These are phyloP conservation scores for Penicillium manginii DNA, from an alignment of 495 filamentous ascomycete genomes.

Conservation along the genomic window DNA sequence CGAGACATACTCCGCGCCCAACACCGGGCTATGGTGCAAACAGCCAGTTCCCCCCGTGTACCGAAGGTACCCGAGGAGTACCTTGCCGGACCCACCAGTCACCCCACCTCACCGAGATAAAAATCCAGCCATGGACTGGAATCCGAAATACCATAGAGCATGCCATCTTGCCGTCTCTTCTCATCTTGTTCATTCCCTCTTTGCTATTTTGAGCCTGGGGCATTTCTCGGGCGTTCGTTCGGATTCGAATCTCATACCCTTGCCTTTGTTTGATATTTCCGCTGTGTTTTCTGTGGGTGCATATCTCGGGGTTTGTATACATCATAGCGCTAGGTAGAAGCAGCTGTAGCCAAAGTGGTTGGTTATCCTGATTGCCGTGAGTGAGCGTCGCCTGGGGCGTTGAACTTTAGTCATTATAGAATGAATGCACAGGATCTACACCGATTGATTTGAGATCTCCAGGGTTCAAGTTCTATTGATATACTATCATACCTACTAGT, in stretches of 20 bases:
- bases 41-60: constrained; percentile 57
- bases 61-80: constrained; percentile 67
- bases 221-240: constrained; percentile 34
- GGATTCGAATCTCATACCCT: constrained; percentile 19
- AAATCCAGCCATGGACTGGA: background rate
- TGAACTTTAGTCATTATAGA: no score
- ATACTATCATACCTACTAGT: no score
- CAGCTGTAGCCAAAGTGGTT: background rate
- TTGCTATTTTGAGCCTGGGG: constrained; percentile 15
- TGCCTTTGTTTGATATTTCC: constrained; percentile 18
- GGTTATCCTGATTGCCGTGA: no score
- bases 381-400: no score
- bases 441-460: constrained; percentile 2
- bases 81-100: constrained; percentile 44
- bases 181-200: constrained; percentile 5
- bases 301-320: constrained; percentile 22
- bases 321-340: background rate
- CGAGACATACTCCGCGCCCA: constrained; percentile 61
- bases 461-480: constrained; percentile 1
- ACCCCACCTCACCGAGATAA: constrained; percentile 45
- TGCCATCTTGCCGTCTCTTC: constrained; percentile 4
- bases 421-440: background rate
- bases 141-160: background rate
- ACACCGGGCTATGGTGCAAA: constrained; percentile 46
- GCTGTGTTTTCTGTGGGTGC: background rate